Evolutionary conservation across 208 protist genomes (phyloP).

Genomic region (Leishmania aethiopica): DNA sequence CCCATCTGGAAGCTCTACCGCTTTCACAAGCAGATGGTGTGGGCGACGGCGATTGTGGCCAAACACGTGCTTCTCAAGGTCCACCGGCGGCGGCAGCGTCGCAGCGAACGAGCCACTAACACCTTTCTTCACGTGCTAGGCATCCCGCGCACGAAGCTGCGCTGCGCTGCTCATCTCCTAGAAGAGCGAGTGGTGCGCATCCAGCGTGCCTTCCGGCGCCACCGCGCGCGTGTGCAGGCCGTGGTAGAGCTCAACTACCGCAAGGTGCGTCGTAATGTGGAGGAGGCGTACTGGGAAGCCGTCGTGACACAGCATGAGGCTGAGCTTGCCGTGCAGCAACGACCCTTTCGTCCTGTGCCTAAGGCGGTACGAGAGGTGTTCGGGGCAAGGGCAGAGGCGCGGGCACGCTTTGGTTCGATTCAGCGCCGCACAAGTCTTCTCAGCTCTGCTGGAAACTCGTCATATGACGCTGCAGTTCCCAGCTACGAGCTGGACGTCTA

Average conservation of each 20-base stretch:
- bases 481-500: slow-evolving; percentile 52
- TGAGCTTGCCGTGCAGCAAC: slow-evolving; percentile 31
- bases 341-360: background rate
- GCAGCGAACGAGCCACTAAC: slow-evolving; percentile 12
- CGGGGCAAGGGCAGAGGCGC: slow-evolving; percentile 8
- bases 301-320: slow-evolving; percentile 40
- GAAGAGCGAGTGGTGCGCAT: slow-evolving; percentile 32
- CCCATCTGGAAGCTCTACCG: slow-evolving; percentile 43
- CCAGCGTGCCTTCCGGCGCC: slow-evolving; percentile 50
- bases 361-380: slow-evolving; percentile 11
- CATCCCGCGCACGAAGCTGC: slow-evolving; percentile 20
- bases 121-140: slow-evolving; percentile 21
- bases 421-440: background rate
- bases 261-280: slow-evolving; percentile 45
- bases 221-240: slow-evolving; percentile 40
- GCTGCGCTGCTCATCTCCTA: slow-evolving; percentile 16
- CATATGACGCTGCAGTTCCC: background rate
- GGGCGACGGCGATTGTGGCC: slow-evolving; percentile 13
- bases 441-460: background rate
- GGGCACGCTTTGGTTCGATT: slow-evolving; percentile 1
- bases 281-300: slow-evolving; percentile 55
- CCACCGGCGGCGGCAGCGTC: slow-evolving; percentile 8
- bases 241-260: slow-evolving; percentile 65
- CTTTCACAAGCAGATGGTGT: slow-evolving; percentile 16
- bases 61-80: slow-evolving; percentile 19